Conservation (phyloP, 208 protist species). For the Trypanosoma avium region DNA sequence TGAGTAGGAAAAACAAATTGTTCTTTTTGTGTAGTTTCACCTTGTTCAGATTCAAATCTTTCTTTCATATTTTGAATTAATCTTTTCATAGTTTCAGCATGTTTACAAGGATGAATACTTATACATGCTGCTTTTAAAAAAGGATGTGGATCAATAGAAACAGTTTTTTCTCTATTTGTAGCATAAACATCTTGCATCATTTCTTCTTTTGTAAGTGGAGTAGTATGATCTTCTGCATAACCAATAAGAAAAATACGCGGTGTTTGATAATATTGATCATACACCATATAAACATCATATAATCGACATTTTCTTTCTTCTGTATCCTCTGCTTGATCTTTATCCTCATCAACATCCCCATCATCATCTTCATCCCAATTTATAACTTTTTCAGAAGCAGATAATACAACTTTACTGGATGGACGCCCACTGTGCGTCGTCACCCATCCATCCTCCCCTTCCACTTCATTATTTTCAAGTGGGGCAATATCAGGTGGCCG, state of each 20-base stretch:
- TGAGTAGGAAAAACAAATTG: conserved; percentile 50
- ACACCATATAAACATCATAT: conserved; percentile 97
- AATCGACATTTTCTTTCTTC: conserved; percentile 56
- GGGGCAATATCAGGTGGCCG: conserved; percentile 33
- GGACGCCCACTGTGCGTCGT: conserved; percentile 30
- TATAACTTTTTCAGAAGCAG: conserved; percentile 37
- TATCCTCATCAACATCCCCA: conserved; percentile 32
- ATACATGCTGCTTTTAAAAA: conserved; percentile 79
- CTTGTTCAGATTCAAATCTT: conserved; percentile 45
- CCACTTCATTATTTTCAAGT: conserved; percentile 9
- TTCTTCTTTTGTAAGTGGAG: conserved; percentile 82
- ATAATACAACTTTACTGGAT: conserved; percentile 10
- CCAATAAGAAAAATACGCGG: conserved; percentile 96
- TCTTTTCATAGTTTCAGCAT: conserved; percentile 95
- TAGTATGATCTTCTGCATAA: conserved; percentile 70
- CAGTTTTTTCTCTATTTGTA: conserved; percentile 97
- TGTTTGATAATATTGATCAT: conserved; percentile 97
- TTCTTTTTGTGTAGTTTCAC: conserved; percentile 29
- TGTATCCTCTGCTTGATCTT: conserved; percentile 12
- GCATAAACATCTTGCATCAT: conserved; percentile 97
- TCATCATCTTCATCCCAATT: conserved; percentile 64
- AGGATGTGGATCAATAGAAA: conserved; percentile 94
- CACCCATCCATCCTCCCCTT: conserved; percentile 57
- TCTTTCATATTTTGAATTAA: conserved; percentile 83
- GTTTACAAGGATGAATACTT: conserved; percentile 97